Conservation (phyloP, 495 filamentous ascomycete species). For the Pseudomonodictys pantanalensis region DNA sequence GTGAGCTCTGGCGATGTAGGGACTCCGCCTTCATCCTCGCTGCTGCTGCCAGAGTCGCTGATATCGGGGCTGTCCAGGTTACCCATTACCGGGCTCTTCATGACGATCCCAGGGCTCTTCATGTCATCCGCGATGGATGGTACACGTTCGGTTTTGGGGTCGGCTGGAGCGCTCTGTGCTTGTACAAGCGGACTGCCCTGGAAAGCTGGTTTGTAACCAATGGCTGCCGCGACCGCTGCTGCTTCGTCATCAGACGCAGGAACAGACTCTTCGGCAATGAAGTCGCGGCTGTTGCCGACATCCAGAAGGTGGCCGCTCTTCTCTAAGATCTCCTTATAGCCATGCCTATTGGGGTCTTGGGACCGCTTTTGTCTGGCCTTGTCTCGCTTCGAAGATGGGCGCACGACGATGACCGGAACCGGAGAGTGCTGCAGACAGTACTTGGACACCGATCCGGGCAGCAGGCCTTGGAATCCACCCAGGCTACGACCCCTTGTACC, state of each 20-base stretch:
- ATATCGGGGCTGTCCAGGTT: conserved; percentile 38
- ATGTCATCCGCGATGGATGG: conserved; percentile 12
- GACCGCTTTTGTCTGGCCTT: conserved; percentile 90
- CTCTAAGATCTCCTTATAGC: conserved; percentile 77
- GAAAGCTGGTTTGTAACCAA: conserved; percentile 28
- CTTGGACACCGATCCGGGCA: conserved; percentile 90
- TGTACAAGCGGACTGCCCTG: conserved; percentile 24
- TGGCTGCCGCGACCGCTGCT: conserved; percentile 38
- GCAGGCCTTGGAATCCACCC: conserved; percentile 83
- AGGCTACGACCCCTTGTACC: conserved; percentile 85
- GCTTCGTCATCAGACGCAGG: conserved; percentile 36
- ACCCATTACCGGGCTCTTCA: conserved; percentile 39
- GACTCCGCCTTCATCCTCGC: conserved; percentile 18
- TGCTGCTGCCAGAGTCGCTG: conserved; percentile 36
- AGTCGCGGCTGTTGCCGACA: conserved; percentile 15
- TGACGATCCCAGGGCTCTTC: conserved; percentile 31
- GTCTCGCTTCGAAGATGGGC: conserved; percentile 81
- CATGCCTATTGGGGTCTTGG: conserved; percentile 71
- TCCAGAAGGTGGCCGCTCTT: conserved; percentile 43
- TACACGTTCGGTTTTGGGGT: conserved; percentile 4
- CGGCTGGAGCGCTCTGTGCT: conserved; percentile 9
- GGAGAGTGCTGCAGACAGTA: conserved; percentile 96
- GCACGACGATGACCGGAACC: conserved; percentile 94
- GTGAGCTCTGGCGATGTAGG: background rate
- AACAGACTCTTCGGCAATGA: conserved; percentile 13